Evolutionary conservation across 1,284 basidiomycete species (phyloP), one percentile per base, ranked within the genome.

Genomic region (Papiliotrema flavescens): DNA sequence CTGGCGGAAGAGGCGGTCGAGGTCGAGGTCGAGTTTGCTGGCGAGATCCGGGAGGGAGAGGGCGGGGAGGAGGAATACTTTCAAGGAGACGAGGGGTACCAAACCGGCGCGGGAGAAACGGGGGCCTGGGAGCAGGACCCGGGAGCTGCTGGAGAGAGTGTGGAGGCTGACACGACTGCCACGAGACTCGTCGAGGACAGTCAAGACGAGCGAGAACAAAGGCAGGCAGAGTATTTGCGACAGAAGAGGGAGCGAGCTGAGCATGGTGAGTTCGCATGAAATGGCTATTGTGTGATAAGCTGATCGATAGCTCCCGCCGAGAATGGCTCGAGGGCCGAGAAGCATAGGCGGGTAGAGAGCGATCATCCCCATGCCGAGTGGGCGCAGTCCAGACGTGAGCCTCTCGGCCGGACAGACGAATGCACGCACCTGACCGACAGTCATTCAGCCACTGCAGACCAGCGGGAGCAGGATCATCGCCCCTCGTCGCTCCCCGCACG

Each of bases 331-430:
- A 48, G 19, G 9, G 14, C 13, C 13, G 35, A 22, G 36, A 20
- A 22, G 22, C 41, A 28, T 6, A 24, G 15, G 15, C 32, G 34
- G 13, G 26, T 20, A 7, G 48, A 51, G 19, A 41, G 37, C 35
- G 54, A 41, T 20, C 49, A 55, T 51, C 47, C 48, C 13, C 24
- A 51, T 45, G 54, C 49, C 13, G 52, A 47, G n/a, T 53, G 52
- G 52, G 52, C 52, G 3, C 26, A 48, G 22, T 14, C 44, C n/a
- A 40, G 32, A 48, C 46, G 52, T 53, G 24, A 51, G 44, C 47
- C n/a, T n/a, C n/a, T n/a, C n/a, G n/a, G n/a, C n/a, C n/a, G n/a
- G n/a, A n/a, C n/a, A n/a, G n/a, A n/a, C n/a, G n/a, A n/a, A 15
- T n/a, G 6, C 39, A 44, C 42, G 13, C 36, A 23, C 11, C 37